Percentiles rank a stretch among this genome's conserved stretches.
phyloP scores from a whole-genome alignment of 1,284 basidiomycete genomes.

The Leccinum pallidistipes region DNA sequence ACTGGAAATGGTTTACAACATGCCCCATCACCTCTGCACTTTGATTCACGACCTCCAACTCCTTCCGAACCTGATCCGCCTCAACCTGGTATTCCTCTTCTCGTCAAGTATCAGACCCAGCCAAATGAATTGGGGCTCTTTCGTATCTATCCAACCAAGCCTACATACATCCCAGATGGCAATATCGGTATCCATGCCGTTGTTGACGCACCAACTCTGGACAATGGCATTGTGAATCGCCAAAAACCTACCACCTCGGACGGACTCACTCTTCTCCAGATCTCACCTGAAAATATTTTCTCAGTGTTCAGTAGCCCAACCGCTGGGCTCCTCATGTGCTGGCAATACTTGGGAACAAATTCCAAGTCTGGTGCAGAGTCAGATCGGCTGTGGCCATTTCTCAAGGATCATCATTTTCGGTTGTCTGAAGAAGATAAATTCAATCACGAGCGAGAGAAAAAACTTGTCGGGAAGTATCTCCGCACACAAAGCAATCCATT shows the following conservation, averaged over 20 bases:
- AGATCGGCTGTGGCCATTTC: too few species aligned
- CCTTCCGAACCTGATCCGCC: neutral
- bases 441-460: neutral
- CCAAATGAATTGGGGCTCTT: neutral
- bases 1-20: neutral
- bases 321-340: neutral
- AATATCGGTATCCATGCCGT: neutral
- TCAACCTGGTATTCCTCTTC: neutral
- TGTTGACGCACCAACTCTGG: neutral
- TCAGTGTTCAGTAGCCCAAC: neutral
- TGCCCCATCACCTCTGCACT: neutral
- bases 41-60: neutral
- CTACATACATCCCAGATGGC: neutral
- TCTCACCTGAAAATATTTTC: neutral
- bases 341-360: neutral
- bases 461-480: conserved; percentile 1
- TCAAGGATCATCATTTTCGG: neutral
- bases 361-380: neutral
- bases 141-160: neutral
- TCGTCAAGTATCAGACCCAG: neutral
- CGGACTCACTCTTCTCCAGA: too few species aligned
- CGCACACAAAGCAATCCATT: neutral
- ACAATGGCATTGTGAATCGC: neutral
- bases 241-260: neutral
- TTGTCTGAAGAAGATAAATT: neutral